phyloP scores from a whole-genome alignment of 2,329 filamentous ascomycete genomes.

The Epichloe aotearoae region DNA sequence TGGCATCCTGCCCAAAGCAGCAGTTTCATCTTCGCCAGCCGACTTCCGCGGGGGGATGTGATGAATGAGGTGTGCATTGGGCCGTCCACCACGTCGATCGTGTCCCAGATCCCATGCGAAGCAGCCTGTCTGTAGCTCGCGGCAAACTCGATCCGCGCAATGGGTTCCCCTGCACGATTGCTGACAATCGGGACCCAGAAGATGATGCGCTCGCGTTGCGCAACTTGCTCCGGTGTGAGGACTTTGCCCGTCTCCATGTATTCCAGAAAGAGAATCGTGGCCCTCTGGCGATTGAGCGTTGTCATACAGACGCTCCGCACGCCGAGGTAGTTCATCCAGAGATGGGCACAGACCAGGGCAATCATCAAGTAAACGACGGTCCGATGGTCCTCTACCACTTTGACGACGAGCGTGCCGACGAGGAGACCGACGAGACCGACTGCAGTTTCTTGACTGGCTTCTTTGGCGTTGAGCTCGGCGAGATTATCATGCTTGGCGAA shows the following conservation, averaged over 20 bases:
- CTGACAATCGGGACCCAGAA: slow-evolving; percentile 21
- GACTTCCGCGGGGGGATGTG: slow-evolving; percentile 12
- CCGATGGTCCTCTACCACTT: slow-evolving; percentile 53
- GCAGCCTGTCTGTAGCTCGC: slow-evolving; percentile 27
- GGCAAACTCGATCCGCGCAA: slow-evolving; percentile 28
- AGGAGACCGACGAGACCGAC: slow-evolving; percentile 83
- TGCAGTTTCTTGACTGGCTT: slow-evolving; percentile 89
- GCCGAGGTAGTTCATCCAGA: slow-evolving; percentile 75
- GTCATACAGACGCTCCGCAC: slow-evolving; percentile 75
- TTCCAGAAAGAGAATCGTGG: slow-evolving; percentile 59
- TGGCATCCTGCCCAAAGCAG: slow-evolving; percentile 20
- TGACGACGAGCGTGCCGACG: slow-evolving; percentile 68
- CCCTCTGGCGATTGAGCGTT: slow-evolving; percentile 74
- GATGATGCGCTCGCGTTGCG: slow-evolving; percentile 51
- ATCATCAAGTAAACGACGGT: slow-evolving; percentile 66
- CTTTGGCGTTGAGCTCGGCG: slow-evolving; percentile 87
- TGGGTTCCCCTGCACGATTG: slow-evolving; percentile 14
- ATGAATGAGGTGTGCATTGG: slow-evolving; percentile 17
- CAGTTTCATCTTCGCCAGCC: slow-evolving; percentile 19
- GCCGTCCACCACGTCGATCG: slow-evolving; percentile 17
- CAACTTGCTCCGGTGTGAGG: slow-evolving; percentile 52
- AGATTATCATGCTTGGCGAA: slow-evolving; percentile 81
- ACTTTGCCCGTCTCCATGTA: slow-evolving; percentile 36
- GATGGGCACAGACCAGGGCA: slow-evolving; percentile 58
- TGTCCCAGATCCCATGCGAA: slow-evolving; percentile 6